Conservation (phyloP, 129 eudicot species). For the Flaveria linearis region DNA sequence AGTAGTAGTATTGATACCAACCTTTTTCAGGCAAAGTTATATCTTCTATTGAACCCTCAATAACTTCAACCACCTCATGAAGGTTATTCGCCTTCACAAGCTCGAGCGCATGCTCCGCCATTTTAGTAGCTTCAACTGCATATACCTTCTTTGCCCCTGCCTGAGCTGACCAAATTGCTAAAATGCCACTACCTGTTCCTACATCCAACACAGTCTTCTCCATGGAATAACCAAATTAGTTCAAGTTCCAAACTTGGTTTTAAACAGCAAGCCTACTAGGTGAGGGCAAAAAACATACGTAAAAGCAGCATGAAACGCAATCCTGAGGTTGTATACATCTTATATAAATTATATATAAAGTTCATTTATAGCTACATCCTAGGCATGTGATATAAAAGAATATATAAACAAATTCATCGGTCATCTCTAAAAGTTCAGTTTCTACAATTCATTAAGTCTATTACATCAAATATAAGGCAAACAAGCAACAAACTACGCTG, state of each 20-base stretch:
- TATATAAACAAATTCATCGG: too few species aligned
- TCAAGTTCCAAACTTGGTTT: slow-evolving; percentile 1
- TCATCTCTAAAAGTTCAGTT: too few species aligned
- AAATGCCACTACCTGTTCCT: slow-evolving; percentile 95
- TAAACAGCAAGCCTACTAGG: too few species aligned
- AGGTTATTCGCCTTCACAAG: slow-evolving; percentile 79
- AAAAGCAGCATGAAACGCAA: too few species aligned
- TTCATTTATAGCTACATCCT: too few species aligned
- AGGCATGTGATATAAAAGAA: too few species aligned
- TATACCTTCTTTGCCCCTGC: slow-evolving; percentile 97
- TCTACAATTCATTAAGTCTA: too few species aligned
- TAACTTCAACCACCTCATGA: slow-evolving; percentile 77
- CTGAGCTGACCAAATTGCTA: slow-evolving; percentile 97
- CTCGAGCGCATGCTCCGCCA: slow-evolving; percentile 82
- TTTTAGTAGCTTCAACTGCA: slow-evolving; percentile 97
- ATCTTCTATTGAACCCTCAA: slow-evolving; percentile 92
- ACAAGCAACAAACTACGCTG: too few species aligned
- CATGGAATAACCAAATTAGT: slow-evolving; percentile 46
- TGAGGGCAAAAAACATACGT: too few species aligned
- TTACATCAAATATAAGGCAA: too few species aligned
- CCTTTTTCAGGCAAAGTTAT: slow-evolving; percentile 85
- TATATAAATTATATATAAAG: too few species aligned
- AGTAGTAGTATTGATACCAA: slow-evolving; percentile 13
- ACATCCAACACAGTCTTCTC: slow-evolving; percentile 92
- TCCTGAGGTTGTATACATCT: too few species aligned